These are phyloP conservation scores for Umbelopsis vinacea DNA, from an alignment of 192 early-diverging fungal species.

Conservation along the genomic window DNA sequence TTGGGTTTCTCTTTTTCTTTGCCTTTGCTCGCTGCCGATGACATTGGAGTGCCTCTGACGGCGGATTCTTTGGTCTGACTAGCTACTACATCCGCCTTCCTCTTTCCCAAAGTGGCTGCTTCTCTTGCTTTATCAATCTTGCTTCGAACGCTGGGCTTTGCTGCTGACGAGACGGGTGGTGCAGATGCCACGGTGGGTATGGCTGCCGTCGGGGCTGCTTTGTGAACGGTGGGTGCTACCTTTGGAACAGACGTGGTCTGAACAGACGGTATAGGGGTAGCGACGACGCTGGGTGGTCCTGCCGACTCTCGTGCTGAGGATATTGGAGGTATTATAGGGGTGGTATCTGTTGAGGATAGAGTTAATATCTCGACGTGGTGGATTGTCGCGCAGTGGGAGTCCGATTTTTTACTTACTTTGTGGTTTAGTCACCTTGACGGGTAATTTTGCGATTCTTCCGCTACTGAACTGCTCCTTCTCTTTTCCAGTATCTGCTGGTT, in stretches of 20 bases:
- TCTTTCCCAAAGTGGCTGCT: not conserved
- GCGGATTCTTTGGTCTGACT: not conserved
- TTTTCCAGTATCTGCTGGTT: not conserved
- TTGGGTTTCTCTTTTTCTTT: not conserved
- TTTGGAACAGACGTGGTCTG: not conserved
- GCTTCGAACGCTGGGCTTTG: constrained; percentile 1
- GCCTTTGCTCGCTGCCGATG: not conserved
- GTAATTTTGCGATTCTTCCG: constrained; percentile 1
- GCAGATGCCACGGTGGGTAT: not conserved
- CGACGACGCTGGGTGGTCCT: not conserved
- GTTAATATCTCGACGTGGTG: not conserved
- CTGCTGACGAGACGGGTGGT: not conserved
- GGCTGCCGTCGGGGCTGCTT: not conserved
- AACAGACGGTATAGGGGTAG: not conserved
- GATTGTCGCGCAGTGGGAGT: not conserved
- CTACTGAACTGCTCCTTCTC: not conserved
- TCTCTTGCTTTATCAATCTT: constrained; percentile 3
- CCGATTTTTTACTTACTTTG: not conserved
- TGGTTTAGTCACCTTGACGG: not conserved
- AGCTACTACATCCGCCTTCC: not conserved
- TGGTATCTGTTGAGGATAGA: not conserved
- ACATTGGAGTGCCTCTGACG: not conserved
- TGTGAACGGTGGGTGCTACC: not conserved
- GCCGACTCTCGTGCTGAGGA: not conserved
- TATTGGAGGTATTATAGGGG: not conserved